phyloP scores from a whole-genome alignment of 2,329 filamentous ascomycete genomes.

The Neonectria ditissima region DNA sequence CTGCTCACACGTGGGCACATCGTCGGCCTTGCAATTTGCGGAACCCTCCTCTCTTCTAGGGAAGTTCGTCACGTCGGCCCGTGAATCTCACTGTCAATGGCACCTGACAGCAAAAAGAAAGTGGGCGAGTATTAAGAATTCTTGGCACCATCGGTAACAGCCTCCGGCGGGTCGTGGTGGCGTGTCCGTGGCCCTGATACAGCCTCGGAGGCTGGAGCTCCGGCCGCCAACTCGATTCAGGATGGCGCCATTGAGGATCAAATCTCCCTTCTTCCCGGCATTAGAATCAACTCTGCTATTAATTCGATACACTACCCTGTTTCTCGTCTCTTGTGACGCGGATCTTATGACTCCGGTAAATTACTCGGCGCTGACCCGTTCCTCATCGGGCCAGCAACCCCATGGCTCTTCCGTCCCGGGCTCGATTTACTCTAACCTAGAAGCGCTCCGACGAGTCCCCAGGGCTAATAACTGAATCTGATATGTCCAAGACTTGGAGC shows the following conservation, averaged over 20 bases:
- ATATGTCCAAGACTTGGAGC: neutral
- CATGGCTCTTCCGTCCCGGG: neutral
- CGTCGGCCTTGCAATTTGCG: neutral
- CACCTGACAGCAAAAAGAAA: neutral
- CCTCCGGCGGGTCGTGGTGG: neutral
- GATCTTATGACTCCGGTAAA: constrained; percentile 7
- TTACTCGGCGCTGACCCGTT: neutral
- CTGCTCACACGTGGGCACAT: neutral
- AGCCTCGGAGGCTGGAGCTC: constrained; percentile 30
- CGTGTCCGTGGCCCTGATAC: constrained; percentile 17
- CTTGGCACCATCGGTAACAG: neutral
- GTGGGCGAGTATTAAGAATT: neutral
- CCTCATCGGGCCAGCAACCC: neutral
- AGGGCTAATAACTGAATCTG: too few relatives aligned
- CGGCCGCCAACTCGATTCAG: constrained; percentile 27
- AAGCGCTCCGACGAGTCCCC: neutral
- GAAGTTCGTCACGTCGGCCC: neutral
- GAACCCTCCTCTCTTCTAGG: neutral
- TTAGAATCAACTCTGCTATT: too few relatives aligned
- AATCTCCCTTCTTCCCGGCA: neutral
- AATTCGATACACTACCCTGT: neutral
- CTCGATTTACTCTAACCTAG: neutral
- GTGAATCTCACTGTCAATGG: neutral
- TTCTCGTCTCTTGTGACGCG: neutral
- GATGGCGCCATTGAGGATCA: constrained; percentile 1